Conservation (phyloP, 306 rosid species). For the Prunus mira region DNA sequence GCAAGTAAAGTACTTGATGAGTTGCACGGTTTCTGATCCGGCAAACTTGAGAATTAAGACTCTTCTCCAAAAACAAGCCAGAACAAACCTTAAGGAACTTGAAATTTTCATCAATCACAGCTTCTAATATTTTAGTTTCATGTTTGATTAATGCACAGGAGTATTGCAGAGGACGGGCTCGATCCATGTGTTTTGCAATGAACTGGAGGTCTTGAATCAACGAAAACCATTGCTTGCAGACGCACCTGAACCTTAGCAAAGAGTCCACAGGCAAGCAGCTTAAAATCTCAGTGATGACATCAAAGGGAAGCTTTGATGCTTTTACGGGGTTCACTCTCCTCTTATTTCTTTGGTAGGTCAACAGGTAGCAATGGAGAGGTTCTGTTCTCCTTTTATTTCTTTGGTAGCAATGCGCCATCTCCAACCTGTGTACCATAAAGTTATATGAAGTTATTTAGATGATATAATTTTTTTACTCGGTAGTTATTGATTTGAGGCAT, state of each 20-base stretch:
- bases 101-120: not conserved
- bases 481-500: no score
- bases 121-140: not conserved
- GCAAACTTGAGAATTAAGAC: not conserved
- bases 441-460: no score
- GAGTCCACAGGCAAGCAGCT: not conserved
- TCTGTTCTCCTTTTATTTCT: no score
- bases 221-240: not conserved
- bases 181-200: no score
- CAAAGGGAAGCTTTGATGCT: no score
- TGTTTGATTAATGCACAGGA: not conserved
- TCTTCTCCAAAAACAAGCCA: not conserved
- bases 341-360: no score
- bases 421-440: no score
- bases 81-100: not conserved
- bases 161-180: not conserved
- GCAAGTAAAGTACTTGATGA: not conserved
- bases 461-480: no score
- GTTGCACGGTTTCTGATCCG: slow-evolving; percentile 3
- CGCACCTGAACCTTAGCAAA: not conserved
- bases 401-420: no score
- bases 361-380: no score
- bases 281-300: not conserved
- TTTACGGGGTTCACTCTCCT: no score
- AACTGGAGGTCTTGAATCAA: no score